These are phyloP conservation scores for Chalara sp. DNA, from an alignment of 2,329 filamentous ascomycete species.

Conservation along the genomic window DNA sequence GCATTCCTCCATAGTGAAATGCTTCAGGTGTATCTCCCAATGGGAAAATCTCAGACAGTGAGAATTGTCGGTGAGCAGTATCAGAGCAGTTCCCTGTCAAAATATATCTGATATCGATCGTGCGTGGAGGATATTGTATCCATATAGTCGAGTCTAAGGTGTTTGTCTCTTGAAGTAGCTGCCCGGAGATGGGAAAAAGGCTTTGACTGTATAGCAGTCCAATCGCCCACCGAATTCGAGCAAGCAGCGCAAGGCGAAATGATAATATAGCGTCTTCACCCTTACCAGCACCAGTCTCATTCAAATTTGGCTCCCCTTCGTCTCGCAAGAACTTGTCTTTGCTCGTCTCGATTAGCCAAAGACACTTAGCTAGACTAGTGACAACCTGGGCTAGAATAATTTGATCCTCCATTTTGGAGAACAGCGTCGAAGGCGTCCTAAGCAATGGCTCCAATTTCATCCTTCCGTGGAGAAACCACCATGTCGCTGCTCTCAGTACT, in stretches of 20 bases:
- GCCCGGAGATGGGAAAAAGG: conserved; percentile 67
- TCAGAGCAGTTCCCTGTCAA: too few species aligned
- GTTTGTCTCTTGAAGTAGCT: conserved; percentile 61
- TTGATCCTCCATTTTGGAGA: conserved; percentile 46
- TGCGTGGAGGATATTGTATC: too few species aligned
- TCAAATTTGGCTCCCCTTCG: conserved; percentile 53
- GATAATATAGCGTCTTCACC: too few species aligned
- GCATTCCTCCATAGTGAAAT: too few species aligned
- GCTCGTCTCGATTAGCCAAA: conserved; percentile 61
- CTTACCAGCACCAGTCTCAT: conserved; percentile 36
- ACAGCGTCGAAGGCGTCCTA: conserved; percentile 49
- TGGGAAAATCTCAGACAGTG: too few species aligned
- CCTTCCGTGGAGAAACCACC: conserved; percentile 87
- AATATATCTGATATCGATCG: too few species aligned
- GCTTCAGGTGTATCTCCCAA: too few species aligned
- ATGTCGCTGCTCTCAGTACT: conserved; percentile 58
- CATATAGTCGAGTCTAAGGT: too few species aligned
- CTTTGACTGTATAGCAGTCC: conserved; percentile 75
- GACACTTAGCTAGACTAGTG: conserved; percentile 75
- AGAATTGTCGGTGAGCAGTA: too few species aligned
- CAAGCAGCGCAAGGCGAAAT: too few species aligned
- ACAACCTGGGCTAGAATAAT: conserved; percentile 67
- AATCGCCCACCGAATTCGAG: conserved; percentile 29
- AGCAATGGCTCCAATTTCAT: conserved; percentile 68
- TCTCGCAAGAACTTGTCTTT: conserved; percentile 32